Evolutionary conservation across 169 alveolate genomes (phyloP), one percentile per base, ranked within the genome.

Genomic region (Cryptosporidium ryanae): DNA sequence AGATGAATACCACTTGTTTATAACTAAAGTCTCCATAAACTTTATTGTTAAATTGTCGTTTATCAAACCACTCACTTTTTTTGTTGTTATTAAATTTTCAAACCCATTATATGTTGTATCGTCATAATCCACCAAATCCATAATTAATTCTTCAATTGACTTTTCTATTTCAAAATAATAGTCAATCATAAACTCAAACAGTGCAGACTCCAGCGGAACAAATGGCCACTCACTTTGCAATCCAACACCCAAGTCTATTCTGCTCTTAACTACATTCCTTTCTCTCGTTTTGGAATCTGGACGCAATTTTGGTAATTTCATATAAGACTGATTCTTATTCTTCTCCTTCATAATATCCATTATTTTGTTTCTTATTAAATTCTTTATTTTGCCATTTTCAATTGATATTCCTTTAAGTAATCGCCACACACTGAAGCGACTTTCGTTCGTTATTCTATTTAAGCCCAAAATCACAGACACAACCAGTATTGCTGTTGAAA

Each of bases 151-250:
- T 17, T 76, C 71, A 43, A 76, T n/a, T 13, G 70, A 15, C 32
- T 17, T 76, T 10, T 71, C 87, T 18, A 44, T 59, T 4, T 70
- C 71, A 25, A 34, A 71, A 50, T 76, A 76, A 61, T 46, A 76
- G 12, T 76, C 87, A 17, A 38, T 15, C 21, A 76, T 25, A 61
- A 76, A 76, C 52, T 76, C 87, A 4, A 76, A 21, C 48, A 76
- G n/a, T 12, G 87, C 57, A 2, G 87, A 64, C 1, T 76, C 87
- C 21, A 76, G 25, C 6, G 87, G 71, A 3, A 76, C 76, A 13
- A 15, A 15, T n/a, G 87, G 87, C 87, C 87, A 76, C 15, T 76
- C 48, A 61, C 87, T 76, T 59, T 76, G 44, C n/a, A 76, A 43
- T 59, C 29, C 76, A 5, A 76, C 64, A 13, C 71, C 71, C 10